Conservation (phyloP, 2,329 filamentous ascomycete genomes). For the Fusarium sp. region DNA sequence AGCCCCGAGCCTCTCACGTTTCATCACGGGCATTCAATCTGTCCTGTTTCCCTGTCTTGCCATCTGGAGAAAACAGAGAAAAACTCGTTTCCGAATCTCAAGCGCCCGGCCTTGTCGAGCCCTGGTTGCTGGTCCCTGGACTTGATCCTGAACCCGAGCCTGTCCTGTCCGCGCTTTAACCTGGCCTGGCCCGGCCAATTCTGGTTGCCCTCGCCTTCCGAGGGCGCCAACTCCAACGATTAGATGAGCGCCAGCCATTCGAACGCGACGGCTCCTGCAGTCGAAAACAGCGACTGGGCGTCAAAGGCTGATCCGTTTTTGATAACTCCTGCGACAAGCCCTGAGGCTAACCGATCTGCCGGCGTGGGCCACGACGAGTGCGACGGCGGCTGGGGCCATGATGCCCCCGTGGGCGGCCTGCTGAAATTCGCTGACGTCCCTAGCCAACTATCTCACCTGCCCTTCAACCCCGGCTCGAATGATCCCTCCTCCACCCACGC, state of each 20-base stretch:
- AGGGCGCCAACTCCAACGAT: slow-evolving; percentile 37
- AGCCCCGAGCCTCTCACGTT: slow-evolving; percentile 13
- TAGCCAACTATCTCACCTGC: slow-evolving; percentile 42
- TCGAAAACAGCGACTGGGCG: slow-evolving; percentile 30
- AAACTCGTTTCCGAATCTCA: slow-evolving; percentile 22
- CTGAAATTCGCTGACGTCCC: slow-evolving; percentile 47
- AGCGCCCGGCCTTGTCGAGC: slow-evolving; percentile 20
- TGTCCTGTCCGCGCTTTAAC: slow-evolving; percentile 26
- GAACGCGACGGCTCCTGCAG: slow-evolving; percentile 40
- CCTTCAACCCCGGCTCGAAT: slow-evolving; percentile 45
- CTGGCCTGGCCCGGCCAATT: slow-evolving; percentile 29
- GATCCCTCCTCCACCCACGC: slow-evolving; percentile 40
- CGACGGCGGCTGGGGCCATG: slow-evolving; percentile 42
- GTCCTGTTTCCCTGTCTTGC: slow-evolving; percentile 25
- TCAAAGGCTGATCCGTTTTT: slow-evolving; percentile 27
- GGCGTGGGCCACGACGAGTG: slow-evolving; percentile 34
- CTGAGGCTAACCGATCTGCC: slow-evolving; percentile 31
- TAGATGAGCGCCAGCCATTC: slow-evolving; percentile 40
- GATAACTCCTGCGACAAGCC: slow-evolving; percentile 22
- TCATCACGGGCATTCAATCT: slow-evolving; percentile 30
- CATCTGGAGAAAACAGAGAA: neutral
- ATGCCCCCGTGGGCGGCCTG: slow-evolving; percentile 40
- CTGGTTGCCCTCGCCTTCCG: slow-evolving; percentile 27
- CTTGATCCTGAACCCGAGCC: slow-evolving; percentile 13
- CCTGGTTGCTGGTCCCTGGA: slow-evolving; percentile 27